Evolutionary conservation across 2,329 filamentous ascomycete genomes (phyloP).

Genomic region (Apiospora malaysiana): DNA sequence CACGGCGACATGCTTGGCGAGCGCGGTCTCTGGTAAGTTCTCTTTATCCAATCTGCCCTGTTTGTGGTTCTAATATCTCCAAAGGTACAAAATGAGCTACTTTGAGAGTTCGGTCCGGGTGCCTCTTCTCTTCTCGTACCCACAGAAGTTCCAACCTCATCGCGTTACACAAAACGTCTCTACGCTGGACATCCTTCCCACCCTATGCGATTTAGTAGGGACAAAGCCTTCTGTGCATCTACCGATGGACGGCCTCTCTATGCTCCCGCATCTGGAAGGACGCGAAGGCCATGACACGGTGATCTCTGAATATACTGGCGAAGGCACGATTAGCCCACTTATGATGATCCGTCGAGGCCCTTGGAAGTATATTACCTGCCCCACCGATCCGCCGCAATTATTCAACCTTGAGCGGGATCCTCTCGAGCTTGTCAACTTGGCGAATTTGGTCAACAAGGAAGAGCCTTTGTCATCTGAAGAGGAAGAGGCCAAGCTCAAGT

Average conservation of each 20-base stretch:
- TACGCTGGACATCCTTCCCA: conserved; percentile 88
- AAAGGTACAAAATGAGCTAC: conserved; percentile 91
- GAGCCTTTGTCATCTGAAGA: conserved; percentile 50
- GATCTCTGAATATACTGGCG: conserved; percentile 94
- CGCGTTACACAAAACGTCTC: conserved; percentile 85
- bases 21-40: conserved; percentile 75
- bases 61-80: neutral
- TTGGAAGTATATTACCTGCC: conserved; percentile 92
- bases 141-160: conserved; percentile 75
- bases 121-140: conserved; percentile 84
- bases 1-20: conserved; percentile 97
- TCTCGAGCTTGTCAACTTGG: conserved; percentile 76
- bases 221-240: conserved; percentile 71
- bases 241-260: conserved; percentile 85
- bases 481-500: conserved; percentile 53
- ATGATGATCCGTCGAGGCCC: conserved; percentile 92
- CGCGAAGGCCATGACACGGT: conserved; percentile 79
- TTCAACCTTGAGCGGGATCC: conserved; percentile 82
- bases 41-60: neutral
- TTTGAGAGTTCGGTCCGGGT: conserved; percentile 91
- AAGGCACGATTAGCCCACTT: conserved; percentile 85
- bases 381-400: conserved; percentile 82
- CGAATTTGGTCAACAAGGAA: conserved; percentile 42
- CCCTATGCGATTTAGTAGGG: conserved; percentile 82
- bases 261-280: conserved; percentile 78